Evolutionary conservation across 495 filamentous ascomycete species (phyloP).

Genomic region (Hypoxylon fuscum): DNA sequence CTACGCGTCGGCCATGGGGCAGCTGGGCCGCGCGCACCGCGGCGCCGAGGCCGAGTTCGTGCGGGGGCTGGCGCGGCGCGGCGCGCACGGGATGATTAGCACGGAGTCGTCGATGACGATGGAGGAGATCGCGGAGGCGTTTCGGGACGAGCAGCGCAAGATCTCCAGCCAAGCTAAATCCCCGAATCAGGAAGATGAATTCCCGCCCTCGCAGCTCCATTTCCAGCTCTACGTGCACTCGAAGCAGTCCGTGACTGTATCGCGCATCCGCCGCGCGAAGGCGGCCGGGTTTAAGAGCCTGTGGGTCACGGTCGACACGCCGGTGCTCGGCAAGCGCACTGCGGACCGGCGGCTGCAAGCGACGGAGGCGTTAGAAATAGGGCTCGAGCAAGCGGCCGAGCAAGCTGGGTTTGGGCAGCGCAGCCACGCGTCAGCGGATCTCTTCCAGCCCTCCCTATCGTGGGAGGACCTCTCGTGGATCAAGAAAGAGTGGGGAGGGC

Average conservation of each 20-base stretch:
- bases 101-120: slow-evolving; percentile 53
- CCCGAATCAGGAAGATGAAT: too few species aligned
- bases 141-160: slow-evolving; percentile 33
- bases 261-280: slow-evolving; percentile 69
- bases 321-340: slow-evolving; percentile 66
- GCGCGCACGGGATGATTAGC: slow-evolving; percentile 48
- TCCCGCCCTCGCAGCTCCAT: slow-evolving; percentile 57
- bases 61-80: slow-evolving; percentile 42
- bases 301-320: slow-evolving; percentile 71
- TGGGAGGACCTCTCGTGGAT: slow-evolving; percentile 95
- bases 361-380: slow-evolving; percentile 54
- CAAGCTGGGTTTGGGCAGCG: slow-evolving; percentile 34
- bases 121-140: slow-evolving; percentile 51
- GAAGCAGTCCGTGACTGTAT: slow-evolving; percentile 66
- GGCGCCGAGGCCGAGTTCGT: slow-evolving; percentile 81
- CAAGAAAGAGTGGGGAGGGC: slow-evolving; percentile 79
- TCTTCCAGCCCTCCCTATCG: slow-evolving; percentile 76
- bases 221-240: slow-evolving; percentile 78
- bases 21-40: slow-evolving; percentile 69
- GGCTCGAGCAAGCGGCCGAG: slow-evolving; percentile 44
- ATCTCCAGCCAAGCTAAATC: too few species aligned
- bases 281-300: slow-evolving; percentile 64
- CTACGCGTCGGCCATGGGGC: slow-evolving; percentile 82
- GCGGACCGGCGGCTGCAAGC: slow-evolving; percentile 59
- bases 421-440: slow-evolving; percentile 45